These are phyloP conservation scores for Juglanconis juglandina DNA, from an alignment of 2,329 filamentous ascomycete species.

Conservation along the genomic window DNA sequence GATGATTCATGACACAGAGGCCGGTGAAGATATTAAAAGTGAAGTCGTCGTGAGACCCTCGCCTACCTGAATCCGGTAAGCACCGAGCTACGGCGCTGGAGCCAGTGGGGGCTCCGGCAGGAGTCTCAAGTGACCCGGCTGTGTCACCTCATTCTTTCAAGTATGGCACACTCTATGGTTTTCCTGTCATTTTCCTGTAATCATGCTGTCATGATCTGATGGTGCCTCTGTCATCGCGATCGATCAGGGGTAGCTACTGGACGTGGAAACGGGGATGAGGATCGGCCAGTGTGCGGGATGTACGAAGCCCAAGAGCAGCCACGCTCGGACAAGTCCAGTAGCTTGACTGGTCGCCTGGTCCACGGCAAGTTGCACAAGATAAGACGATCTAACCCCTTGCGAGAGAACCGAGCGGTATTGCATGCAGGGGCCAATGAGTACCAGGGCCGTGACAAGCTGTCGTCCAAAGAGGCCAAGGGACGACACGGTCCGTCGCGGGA, in stretches of 20 bases:
- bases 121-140: slow-evolving; percentile 7
- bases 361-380: slow-evolving; percentile 9
- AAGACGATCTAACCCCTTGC: background rate
- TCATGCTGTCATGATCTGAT: background rate
- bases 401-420: background rate
- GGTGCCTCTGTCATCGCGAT: background rate
- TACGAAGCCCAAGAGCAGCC: background rate
- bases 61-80: slow-evolving; percentile 3
- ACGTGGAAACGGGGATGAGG: background rate
- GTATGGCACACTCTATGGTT: background rate
- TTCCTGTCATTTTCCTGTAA: background rate
- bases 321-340: background rate
- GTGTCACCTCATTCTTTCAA: slow-evolving; percentile 4
- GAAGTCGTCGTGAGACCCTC: slow-evolving; percentile 10
- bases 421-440: background rate
- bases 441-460: background rate
- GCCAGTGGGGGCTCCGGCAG: background rate
- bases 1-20: background rate
- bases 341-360: background rate
- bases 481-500: background rate
- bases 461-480: background rate
- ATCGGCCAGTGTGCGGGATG: background rate
- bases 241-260: slow-evolving; percentile 6
- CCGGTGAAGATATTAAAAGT: slow-evolving; percentile 3
- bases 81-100: background rate